These are phyloP conservation scores for Euryodendron excelsum DNA, from an alignment of 148 eudicot species.

Conservation along the genomic window DNA sequence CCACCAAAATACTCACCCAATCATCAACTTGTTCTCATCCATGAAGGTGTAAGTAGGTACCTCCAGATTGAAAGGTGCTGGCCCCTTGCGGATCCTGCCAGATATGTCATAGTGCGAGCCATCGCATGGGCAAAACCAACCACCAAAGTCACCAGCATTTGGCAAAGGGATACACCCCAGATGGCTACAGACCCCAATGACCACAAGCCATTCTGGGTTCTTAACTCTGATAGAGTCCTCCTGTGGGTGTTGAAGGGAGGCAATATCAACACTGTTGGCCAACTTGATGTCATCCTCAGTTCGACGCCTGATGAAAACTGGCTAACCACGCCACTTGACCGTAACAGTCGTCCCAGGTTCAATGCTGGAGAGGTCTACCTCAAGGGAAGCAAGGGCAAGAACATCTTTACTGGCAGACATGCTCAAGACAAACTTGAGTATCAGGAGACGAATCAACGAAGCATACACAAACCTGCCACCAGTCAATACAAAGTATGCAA, in stretches of 20 bases:
- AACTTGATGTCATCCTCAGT: conserved; percentile 33
- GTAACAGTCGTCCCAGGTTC: conserved; percentile 36
- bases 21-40: conserved; percentile 33
- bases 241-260: conserved; percentile 34
- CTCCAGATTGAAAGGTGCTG: conserved; percentile 29
- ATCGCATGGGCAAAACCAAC: conserved; percentile 44
- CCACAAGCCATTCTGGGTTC: conserved; percentile 39
- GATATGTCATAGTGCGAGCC: conserved; percentile 39
- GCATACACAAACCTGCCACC: conserved; percentile 32
- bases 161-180: conserved; percentile 36
- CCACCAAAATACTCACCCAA: conserved; percentile 11
- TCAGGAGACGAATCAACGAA: conserved; percentile 23
- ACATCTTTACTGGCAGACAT: conserved; percentile 43
- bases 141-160: conserved; percentile 41
- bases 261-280: conserved; percentile 39
- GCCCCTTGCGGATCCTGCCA: conserved; percentile 40
- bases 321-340: conserved; percentile 36
- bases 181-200: conserved; percentile 37
- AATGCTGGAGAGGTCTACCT: conserved; percentile 36
- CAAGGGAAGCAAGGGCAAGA: conserved; percentile 40
- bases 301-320: conserved; percentile 33
- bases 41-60: conserved; percentile 36
- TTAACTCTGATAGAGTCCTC: conserved; percentile 33
- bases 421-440: conserved; percentile 30
- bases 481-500: conserved; percentile 24